Evolutionary conservation across 2,329 filamentous ascomycete species (phyloP).

Genomic region (Magnaporthiopsis incrustans): DNA sequence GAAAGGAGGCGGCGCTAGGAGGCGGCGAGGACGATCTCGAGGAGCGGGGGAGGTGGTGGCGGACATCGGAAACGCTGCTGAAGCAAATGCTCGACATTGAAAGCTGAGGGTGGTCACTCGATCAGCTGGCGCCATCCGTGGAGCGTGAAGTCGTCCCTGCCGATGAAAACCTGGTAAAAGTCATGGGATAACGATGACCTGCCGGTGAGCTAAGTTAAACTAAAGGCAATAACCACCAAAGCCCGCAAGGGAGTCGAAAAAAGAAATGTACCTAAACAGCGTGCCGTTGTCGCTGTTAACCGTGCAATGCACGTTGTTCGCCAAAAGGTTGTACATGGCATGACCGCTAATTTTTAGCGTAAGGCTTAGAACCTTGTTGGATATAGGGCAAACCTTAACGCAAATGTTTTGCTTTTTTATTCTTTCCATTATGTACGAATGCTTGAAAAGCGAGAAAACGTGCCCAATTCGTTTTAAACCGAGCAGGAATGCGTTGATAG

Average conservation of each 20-base stretch:
- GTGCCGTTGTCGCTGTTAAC: conserved; percentile 70
- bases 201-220: neutral
- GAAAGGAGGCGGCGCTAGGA: conserved; percentile 57
- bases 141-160: conserved; percentile 56
- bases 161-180: conserved; percentile 69
- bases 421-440: conserved; percentile 56
- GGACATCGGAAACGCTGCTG: conserved; percentile 59
- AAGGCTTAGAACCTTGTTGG: conserved; percentile 68
- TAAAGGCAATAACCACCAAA: no score
- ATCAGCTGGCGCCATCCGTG: conserved; percentile 64
- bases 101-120: no score
- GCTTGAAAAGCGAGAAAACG: conserved; percentile 60
- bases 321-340: conserved; percentile 58
- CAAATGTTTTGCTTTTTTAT: conserved; percentile 59
- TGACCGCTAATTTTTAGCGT: conserved; percentile 59
- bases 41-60: conserved; percentile 67
- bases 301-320: conserved; percentile 66
- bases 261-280: conserved; percentile 48
- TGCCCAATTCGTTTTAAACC: conserved; percentile 65
- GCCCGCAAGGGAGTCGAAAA: neutral
- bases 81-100: no score
- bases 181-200: conserved; percentile 67
- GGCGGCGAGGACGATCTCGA: conserved; percentile 69
- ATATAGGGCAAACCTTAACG: conserved; percentile 70
- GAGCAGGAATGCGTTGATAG: conserved; percentile 60